Conservation (phyloP, 129 eudicot genomes). For the Tagetes erecta region DNA sequence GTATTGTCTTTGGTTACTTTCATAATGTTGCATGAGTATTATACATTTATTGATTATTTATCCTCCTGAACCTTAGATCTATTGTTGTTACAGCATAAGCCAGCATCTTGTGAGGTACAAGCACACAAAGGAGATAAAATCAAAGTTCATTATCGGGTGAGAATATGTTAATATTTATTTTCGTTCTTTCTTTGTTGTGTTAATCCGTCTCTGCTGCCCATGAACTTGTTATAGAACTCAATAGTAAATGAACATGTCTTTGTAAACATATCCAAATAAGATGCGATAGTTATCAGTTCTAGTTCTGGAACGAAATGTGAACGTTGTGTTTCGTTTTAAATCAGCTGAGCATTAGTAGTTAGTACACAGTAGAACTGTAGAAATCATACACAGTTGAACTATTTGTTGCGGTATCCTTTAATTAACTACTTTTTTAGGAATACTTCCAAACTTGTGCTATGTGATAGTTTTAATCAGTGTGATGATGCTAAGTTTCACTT, state of each 20-base stretch:
- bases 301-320: constrained; percentile 1
- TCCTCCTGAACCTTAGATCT: constrained; percentile 13
- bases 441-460: background rate
- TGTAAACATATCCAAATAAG: background rate
- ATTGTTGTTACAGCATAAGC: constrained; percentile 67
- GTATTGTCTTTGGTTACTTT: background rate
- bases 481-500: constrained; percentile 15
- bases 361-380: background rate
- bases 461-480: constrained; percentile 1
- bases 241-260: background rate
- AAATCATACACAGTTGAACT: background rate
- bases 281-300: background rate
- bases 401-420: background rate
- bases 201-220: constrained; percentile 2
- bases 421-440: background rate
- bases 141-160: constrained; percentile 85
- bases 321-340: background rate
- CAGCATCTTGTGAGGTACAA: constrained; percentile 66
- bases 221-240: constrained; percentile 1
- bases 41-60: background rate
- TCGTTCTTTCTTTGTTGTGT: background rate
- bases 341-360: background rate
- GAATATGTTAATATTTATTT: constrained; percentile 25
- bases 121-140: constrained; percentile 92
- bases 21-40: background rate